Conservation (phyloP, 306 rosid species). For the Cicer yamashitae region DNA sequence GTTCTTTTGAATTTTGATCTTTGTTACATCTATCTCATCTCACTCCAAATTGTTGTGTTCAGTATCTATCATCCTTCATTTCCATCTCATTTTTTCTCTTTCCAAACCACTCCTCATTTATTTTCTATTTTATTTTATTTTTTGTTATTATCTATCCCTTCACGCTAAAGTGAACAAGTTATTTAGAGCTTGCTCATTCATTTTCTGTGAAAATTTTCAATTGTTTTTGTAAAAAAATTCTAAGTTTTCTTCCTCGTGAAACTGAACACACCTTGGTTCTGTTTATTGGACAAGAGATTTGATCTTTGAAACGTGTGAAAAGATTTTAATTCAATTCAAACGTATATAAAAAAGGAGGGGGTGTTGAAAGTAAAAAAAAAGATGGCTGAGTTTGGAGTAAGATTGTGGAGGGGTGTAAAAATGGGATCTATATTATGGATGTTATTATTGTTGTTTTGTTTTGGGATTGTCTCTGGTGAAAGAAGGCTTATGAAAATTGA, state of each 20-base stretch:
- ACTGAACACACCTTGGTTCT: no score
- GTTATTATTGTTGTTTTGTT: slow-evolving; percentile 50
- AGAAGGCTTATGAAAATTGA: slow-evolving; percentile 55
- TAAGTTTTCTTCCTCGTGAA: no score
- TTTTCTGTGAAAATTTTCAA: background rate
- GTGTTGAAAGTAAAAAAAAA: background rate
- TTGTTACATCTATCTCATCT: background rate
- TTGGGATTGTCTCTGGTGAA: slow-evolving; percentile 67
- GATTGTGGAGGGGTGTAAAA: slow-evolving; percentile 49
- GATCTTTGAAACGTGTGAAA: no score
- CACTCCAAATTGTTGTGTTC: background rate
- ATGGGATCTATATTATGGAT: slow-evolving; percentile 52
- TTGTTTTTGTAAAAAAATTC: no score
- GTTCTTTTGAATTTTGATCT: no score
- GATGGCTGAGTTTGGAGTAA: slow-evolving; percentile 35
- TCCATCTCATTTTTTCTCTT: background rate
- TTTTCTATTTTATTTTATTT: background rate
- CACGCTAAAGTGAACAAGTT: slow-evolving; percentile 41
- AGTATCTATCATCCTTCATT: background rate
- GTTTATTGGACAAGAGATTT: no score
- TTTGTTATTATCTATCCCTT: background rate
- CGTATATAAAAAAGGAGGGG: no score
- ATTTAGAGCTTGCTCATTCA: background rate
- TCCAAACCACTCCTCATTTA: background rate
- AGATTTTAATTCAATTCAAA: no score